phyloP scores from a whole-genome alignment of 768 basidiomycete species.

The Russula earlei region DNA sequence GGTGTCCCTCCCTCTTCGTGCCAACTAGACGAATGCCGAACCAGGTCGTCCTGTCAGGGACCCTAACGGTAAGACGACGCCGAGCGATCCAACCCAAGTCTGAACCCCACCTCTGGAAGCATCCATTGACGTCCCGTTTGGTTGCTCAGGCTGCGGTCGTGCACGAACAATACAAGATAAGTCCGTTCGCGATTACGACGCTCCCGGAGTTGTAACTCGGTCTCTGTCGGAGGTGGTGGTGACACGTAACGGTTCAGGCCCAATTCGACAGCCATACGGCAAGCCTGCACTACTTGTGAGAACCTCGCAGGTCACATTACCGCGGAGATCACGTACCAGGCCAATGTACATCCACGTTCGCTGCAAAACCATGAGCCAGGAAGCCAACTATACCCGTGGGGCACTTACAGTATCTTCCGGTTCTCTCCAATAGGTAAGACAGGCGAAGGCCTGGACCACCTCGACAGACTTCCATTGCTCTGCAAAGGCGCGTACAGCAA shows the following conservation, averaged over 20 bases:
- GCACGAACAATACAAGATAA: slow-evolving; percentile 77
- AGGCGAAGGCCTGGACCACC: slow-evolving; percentile 82
- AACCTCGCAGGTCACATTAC: slow-evolving; percentile 1
- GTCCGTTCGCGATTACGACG: slow-evolving; percentile 81
- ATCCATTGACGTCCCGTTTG: slow-evolving; percentile 85
- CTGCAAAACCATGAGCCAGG: slow-evolving; percentile 29
- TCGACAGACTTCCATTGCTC: slow-evolving; percentile 77
- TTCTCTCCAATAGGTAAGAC: slow-evolving; percentile 84
- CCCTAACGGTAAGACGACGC: slow-evolving; percentile 13
- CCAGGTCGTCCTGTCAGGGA: slow-evolving; percentile 48
- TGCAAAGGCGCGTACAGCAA: slow-evolving; percentile 68
- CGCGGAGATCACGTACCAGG: slow-evolving; percentile 42
- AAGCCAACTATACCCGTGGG: slow-evolving; percentile 1
- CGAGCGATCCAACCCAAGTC: neutral
- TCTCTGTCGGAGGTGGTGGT: slow-evolving; percentile 48
- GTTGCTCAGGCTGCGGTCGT: slow-evolving; percentile 78
- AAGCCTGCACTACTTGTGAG: slow-evolving; percentile 40
- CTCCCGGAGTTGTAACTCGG: slow-evolving; percentile 56
- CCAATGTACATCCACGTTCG: slow-evolving; percentile 85
- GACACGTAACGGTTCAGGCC: slow-evolving; percentile 63
- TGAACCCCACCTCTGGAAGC: slow-evolving; percentile 53
- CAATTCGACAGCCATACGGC: slow-evolving; percentile 81
- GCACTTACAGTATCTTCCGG: slow-evolving; percentile 68
- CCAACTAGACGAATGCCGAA: slow-evolving; percentile 61
- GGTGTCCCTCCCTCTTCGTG: slow-evolving; percentile 47